Evolutionary conservation across 2,329 filamentous ascomycete genomes (phyloP), one percentile per base, ranked within the genome.

Genomic region (Fusarium sp.): DNA sequence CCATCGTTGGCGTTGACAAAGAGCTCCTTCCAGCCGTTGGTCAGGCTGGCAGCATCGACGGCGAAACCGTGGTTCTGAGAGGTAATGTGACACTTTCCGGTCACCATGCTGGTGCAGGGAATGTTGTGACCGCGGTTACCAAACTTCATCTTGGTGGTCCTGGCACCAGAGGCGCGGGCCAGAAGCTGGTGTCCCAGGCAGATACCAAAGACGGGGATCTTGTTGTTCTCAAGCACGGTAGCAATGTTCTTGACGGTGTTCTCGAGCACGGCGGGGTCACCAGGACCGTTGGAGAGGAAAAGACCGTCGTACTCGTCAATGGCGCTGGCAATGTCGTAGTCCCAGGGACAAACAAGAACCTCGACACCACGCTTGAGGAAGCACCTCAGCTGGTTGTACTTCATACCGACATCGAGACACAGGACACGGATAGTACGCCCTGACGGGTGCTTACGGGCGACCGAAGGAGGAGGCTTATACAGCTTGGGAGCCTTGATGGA

Each of bases 91-190:
- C 97, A 99, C 86, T 95, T 95, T 78, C 97, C 97, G 52, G 96
- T 97, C 76, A 98, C 88, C 89, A 98, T 90, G 85, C 94, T 98
- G 12, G 96, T 98, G 88, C 95, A 98, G 52, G 97, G 97, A 80
- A 99, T 98, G 86, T 99, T 99, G 88, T 97, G 95, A 50, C 96
- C 97, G 80, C 97, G 94, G 87, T 99, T 99, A 86, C 97, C 97
- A 80, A 98, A 99, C 89, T 98, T 98, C 95, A 99, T 97, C 89
- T 99, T 99, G 80, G 89, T 85, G 0, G 97, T 98, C 56, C 88
- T 88, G 56, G 95, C 96, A 65, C 96, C 96, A 35, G 95, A 91
- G 67, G 96, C 95, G 78, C 95, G 90, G 63, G 96, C 95, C 62
- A 98, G 91, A 76, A 98, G 89, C 85, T 98, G 96, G 83, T 98